These are phyloP conservation scores for Entophlyctis luteolus DNA, from an alignment of 192 early-diverging fungal genomes.

Conservation along the genomic window DNA sequence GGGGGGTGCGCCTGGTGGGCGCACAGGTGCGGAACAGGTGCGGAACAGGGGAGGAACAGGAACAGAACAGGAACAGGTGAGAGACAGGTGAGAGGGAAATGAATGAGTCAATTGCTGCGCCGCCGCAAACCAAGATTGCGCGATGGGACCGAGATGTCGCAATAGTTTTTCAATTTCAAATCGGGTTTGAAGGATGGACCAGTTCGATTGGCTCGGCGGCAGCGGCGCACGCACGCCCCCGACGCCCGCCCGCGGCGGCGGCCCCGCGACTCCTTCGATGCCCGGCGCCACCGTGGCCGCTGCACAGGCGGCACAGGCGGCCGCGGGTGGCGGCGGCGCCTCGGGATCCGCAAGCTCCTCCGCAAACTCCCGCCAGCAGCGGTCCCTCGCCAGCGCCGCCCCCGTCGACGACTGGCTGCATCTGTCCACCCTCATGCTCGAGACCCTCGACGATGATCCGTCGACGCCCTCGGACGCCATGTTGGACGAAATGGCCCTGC, in stretches of 20 bases:
- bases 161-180: neutral
- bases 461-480: too few species aligned
- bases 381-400: neutral
- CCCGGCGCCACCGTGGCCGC: too few species aligned
- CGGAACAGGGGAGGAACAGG: slow-evolving; percentile 48
- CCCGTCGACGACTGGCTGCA: neutral
- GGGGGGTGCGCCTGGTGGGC: slow-evolving; percentile 67
- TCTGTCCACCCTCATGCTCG: slow-evolving; percentile 13
- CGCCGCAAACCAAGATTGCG: too few species aligned
- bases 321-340: too few species aligned
- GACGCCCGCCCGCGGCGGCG: too few species aligned
- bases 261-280: too few species aligned
- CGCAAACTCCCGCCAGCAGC: neutral
- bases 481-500: neutral
- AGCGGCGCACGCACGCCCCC: too few species aligned
- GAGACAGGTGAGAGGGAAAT: too few species aligned
- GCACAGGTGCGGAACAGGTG: slow-evolving; percentile 76
- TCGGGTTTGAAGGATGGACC: neutral
- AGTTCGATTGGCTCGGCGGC: too few species aligned
- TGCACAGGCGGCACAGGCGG: too few species aligned
- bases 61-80: neutral
- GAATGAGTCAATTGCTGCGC: too few species aligned
- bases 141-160: too few species aligned
- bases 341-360: neutral
- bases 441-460: slow-evolving; percentile 16